Percentiles rank a stretch among this genome's conserved stretches.
These are phyloP conservation scores for Eutrema salsugineum DNA, from an alignment of 441 rosid species.

Conservation along the genomic window DNA sequence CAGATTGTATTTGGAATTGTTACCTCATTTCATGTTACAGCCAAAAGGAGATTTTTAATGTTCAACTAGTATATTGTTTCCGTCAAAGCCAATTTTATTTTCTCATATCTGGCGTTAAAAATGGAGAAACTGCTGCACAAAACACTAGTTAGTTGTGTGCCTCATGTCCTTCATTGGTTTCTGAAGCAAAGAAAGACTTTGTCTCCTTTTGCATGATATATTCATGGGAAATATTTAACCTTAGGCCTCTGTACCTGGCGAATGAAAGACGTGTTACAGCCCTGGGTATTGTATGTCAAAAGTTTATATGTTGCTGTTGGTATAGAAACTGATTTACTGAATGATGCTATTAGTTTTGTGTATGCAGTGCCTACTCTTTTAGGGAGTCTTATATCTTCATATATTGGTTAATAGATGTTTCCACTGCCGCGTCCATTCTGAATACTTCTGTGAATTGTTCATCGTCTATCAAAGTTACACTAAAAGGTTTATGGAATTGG, in stretches of 20 bases:
- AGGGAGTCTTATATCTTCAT: neutral
- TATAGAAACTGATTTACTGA: neutral
- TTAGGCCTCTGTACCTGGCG: neutral
- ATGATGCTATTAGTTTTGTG: neutral
- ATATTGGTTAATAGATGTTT: constrained; percentile 2
- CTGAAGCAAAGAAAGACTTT: neutral
- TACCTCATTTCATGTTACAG: constrained; percentile 12
- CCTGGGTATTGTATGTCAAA: neutral
- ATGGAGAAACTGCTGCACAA: constrained; percentile 8
- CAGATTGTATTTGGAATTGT: neutral
- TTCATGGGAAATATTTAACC: neutral
- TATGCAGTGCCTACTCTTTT: neutral
- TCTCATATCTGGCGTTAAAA: neutral
- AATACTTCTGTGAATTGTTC: constrained; percentile 7
- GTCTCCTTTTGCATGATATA: constrained; percentile 5
- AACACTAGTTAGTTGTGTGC: constrained; percentile 1
- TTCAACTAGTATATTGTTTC: neutral
- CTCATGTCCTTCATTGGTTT: neutral
- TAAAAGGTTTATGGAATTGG: constrained; percentile 5
- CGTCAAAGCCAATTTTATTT: neutral
- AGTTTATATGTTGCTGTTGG: neutral
- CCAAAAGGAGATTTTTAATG: neutral
- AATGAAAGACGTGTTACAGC: neutral
- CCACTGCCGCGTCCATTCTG: neutral
- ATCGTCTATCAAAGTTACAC: neutral